Base-by-base conservation (phyloP, 306 rosid species). In the Gastrolobium bilobum region DNA sequence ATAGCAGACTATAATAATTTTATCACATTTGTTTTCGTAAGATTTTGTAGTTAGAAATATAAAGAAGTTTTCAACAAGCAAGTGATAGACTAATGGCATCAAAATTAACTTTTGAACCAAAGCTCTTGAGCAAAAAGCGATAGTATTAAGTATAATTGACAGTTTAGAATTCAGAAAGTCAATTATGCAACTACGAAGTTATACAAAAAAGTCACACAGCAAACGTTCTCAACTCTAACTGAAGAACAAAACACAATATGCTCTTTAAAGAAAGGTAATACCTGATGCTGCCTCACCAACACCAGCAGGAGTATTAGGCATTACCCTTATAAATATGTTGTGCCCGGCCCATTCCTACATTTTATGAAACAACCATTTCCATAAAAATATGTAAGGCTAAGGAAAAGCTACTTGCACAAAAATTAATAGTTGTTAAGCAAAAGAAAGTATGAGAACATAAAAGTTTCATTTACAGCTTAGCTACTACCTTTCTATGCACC, bases 281-380 rank as follows among this genome's bases (percentile, higher is more conserved):
- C 98, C 97, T 77, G 94, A 82, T 37, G 97, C 94, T 47, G 96
- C 97, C 84, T 89, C 83, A 13, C 94, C 91, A 44, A 94, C 94
- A 43, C 94, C 85, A 53, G 97, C 85, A 15, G 98, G 88, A 44
- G 98, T 91, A 67, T 83, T 89, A 46, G 94, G 97, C 91, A 94
- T 89, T 50, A 94, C 96, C 83, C 97, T 87, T 43, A 92, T 80
- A 85, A 94, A 89, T 71, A 93, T 88, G 66, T 80, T 34, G 38
- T 83, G 79, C 47, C 91, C 91, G 0, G 97, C 96, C 97, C 97
- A 94, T 83, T 90, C 96, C 98, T 93, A 73, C 54, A 77, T 54
- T 56, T 73, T 39, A 34, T 29, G 75, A 42, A 79, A 82, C 74
- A 86, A 43, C 51, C 57, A 65, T 56, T 64, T 58, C 66, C 66